phyloP scores from a whole-genome alignment of 169 alveolate genomes.

The Plasmodium billcollinsi region DNA sequence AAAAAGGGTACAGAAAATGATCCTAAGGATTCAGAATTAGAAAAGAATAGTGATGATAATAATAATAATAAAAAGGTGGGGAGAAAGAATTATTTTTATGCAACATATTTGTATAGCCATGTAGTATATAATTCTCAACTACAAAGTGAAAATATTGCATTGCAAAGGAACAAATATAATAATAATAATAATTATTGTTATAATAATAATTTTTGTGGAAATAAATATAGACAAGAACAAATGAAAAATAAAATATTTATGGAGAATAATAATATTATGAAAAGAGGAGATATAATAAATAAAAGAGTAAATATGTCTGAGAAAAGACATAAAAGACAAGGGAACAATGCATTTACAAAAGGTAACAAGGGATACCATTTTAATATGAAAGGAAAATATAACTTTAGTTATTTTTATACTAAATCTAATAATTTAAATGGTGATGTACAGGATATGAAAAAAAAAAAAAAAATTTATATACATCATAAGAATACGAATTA shows the following conservation, averaged over 20 bases:
- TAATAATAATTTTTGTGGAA: background rate
- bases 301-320: background rate
- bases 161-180: background rate
- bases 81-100: slow-evolving; percentile 39
- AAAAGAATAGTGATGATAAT: background rate
- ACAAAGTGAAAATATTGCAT: background rate
- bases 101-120: slow-evolving; percentile 43
- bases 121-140: slow-evolving; percentile 17
- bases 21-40: slow-evolving; percentile 1
- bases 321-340: slow-evolving; percentile 4
- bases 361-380: slow-evolving; percentile 5
- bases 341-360: slow-evolving; percentile 3
- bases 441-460: slow-evolving; percentile 1
- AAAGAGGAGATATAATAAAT: background rate
- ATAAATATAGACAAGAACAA: background rate
- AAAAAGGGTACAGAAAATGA: slow-evolving; percentile 1
- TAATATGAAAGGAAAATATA: slow-evolving; percentile 31
- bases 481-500: background rate
- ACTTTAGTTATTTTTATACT: slow-evolving; percentile 54
- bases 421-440: slow-evolving; percentile 10
- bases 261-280: background rate
- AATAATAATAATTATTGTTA: background rate
- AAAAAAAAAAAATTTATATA: background rate
- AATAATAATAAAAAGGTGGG: slow-evolving; percentile 20
- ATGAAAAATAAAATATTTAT: slow-evolving; percentile 1